Percentiles rank a stretch among this genome's conserved stretches.
phyloP scores from a whole-genome alignment of 2,329 filamentous ascomycete species.

The Venturia oleaginea region DNA sequence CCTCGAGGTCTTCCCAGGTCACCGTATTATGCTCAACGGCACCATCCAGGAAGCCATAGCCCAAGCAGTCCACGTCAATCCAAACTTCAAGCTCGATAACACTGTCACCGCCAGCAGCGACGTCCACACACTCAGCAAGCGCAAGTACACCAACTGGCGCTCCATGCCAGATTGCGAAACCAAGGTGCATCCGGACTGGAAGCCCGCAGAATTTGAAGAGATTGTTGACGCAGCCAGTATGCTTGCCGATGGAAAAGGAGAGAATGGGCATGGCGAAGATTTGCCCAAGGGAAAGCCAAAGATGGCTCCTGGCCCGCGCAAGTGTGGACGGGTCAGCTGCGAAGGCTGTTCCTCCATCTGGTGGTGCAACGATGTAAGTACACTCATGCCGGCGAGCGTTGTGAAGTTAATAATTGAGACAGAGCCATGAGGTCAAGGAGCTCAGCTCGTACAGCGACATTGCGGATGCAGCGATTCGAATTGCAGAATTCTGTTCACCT shows the following conservation, averaged over 20 bases:
- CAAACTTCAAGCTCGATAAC: not conserved
- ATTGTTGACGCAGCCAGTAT: not conserved
- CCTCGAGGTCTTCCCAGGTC: not conserved
- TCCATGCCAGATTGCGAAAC: not conserved
- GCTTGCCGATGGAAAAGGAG: not conserved
- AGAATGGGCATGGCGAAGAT: not conserved
- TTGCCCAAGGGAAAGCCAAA: not conserved
- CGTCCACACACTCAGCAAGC: not conserved
- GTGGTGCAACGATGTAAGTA: not conserved
- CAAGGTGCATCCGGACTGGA: not conserved
- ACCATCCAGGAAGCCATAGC: not conserved
- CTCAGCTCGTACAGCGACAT: not conserved
- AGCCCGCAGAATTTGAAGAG: not conserved
- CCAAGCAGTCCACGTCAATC: not conserved
- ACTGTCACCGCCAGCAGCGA: not conserved
- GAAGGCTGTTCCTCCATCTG: not conserved
- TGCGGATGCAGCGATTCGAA: not conserved
- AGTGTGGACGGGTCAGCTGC: not conserved
- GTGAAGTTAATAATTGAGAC: not conserved
- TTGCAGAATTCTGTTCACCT: not conserved
- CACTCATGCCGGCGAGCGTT: conserved; percentile 13
- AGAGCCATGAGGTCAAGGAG: not conserved
- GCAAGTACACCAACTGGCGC: not conserved
- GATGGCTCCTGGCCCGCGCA: not conserved
- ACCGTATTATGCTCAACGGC: not conserved